Base-by-base conservation (phyloP, 2,329 filamentous ascomycete genomes). In the Ophiostoma himal-ulmi region DNA sequence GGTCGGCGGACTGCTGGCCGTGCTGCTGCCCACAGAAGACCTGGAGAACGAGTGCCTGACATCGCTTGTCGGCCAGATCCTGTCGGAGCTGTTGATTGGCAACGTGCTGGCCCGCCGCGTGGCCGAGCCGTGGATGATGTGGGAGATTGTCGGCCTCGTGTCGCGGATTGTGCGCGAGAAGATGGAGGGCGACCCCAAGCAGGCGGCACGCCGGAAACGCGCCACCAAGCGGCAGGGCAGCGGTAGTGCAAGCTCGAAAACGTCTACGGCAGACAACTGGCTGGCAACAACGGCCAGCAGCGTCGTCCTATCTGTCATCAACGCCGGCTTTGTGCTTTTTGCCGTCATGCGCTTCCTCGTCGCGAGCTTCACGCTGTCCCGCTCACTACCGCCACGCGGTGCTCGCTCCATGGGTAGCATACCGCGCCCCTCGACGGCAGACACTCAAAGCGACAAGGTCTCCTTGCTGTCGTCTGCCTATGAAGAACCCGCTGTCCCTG, bases 1-100 rank as follows among this genome's bases (percentile, higher is more conserved):
- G n/a, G 90, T 94, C 20, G 89, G 94, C 77, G 92, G 90, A 39
- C 84, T 93, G 52, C 82, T 99, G 73, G 90, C 92, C 34, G 84
- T 97, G 69, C 85, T 99, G 20, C 84, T 99, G 26, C 95, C 95
- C 11, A 95, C 93, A 20, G 94, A 98, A 76, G 94, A 98, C 78
- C 83, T 98, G 54, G 89, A 94, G 76, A 98, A 97, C 78, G 88
- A 88, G 69, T 96, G 92, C 78, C 83, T 98, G 76, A 90, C 91
- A 70, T 86, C 92, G 48, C 83, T 99, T 73, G 90, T 97, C 73
- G 88, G 89, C 70, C 93, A 97, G 80, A 91, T 98, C 74, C 84
- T 98, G 73, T 92, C 93, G 7, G 93, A 97, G 79, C 88, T 96
- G 78, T 92, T 98, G 73, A 84, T 99, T 74, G 92, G 92, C 73